These are phyloP conservation scores for Rhodotorula babjevae DNA, from an alignment of 768 basidiomycete species.

Conservation along the genomic window DNA sequence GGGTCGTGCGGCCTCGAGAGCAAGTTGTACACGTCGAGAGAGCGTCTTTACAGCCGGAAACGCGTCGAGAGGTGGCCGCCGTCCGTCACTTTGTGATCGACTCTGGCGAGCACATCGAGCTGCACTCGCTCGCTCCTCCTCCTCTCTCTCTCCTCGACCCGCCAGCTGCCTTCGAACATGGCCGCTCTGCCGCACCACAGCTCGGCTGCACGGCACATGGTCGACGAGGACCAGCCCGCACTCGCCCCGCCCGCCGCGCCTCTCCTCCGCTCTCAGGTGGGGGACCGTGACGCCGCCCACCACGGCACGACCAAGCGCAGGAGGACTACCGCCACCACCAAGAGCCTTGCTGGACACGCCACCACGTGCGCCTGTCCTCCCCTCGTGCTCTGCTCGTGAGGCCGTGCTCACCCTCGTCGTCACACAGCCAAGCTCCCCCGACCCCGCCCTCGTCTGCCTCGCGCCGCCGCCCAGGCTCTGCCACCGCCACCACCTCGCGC, in stretches of 20 bases:
- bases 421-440: neutral
- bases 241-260: neutral
- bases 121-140: neutral
- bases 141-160: neutral
- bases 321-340: neutral
- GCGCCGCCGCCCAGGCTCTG: neutral
- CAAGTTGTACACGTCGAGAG: no score
- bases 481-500: neutral
- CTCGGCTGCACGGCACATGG: neutral
- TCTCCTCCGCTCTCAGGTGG: neutral
- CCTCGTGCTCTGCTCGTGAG: neutral
- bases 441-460: conserved; percentile 18
- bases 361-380: neutral
- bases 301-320: neutral
- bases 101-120: no score
- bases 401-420: no score
- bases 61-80: neutral
- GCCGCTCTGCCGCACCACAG: neutral
- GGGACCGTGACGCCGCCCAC: neutral
- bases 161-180: neutral
- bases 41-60: neutral
- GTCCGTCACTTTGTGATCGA: no score
- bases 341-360: neutral
- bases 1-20: no score
- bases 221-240: neutral